Conservation (phyloP, 371 early-diverging fungal genomes). For the Apophysomyces variabilis region DNA sequence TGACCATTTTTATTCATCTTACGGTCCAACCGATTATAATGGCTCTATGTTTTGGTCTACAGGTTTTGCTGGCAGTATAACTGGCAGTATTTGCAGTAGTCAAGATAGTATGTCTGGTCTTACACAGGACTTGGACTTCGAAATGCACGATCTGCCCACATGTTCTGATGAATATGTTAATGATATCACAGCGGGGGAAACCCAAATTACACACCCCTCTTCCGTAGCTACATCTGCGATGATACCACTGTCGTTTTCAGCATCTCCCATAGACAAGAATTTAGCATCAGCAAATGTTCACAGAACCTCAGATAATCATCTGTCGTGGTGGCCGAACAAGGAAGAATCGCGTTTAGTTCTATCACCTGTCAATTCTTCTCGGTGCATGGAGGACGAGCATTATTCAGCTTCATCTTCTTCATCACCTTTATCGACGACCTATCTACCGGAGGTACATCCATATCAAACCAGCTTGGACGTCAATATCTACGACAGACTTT, state of each 20-base stretch:
- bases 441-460: slow-evolving; percentile 5
- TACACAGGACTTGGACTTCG: slow-evolving; percentile 31
- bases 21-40: slow-evolving; percentile 18
- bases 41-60: slow-evolving; percentile 17
- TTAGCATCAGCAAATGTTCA: neutral
- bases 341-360: slow-evolving; percentile 9
- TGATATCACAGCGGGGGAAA: neutral
- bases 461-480: neutral
- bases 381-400: slow-evolving; percentile 27
- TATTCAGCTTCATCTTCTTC: slow-evolving; percentile 34
- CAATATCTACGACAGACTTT: neutral
- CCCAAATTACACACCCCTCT: neutral
- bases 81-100: slow-evolving; percentile 22
- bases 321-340: slow-evolving; percentile 1
- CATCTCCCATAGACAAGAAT: neutral
- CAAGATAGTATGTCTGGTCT: slow-evolving; percentile 42
- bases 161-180: neutral
- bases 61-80: slow-evolving; percentile 15
- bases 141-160: slow-evolving; percentile 28
- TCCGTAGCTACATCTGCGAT: slow-evolving; percentile 10
- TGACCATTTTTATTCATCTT: slow-evolving; percentile 12
- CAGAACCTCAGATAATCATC: neutral
- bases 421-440: slow-evolving; percentile 35
- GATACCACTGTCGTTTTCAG: too few relatives aligned
- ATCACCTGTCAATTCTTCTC: slow-evolving; percentile 4